phyloP scores from a whole-genome alignment of 1,284 basidiomycete species.

The Chondrostereum purpureum region DNA sequence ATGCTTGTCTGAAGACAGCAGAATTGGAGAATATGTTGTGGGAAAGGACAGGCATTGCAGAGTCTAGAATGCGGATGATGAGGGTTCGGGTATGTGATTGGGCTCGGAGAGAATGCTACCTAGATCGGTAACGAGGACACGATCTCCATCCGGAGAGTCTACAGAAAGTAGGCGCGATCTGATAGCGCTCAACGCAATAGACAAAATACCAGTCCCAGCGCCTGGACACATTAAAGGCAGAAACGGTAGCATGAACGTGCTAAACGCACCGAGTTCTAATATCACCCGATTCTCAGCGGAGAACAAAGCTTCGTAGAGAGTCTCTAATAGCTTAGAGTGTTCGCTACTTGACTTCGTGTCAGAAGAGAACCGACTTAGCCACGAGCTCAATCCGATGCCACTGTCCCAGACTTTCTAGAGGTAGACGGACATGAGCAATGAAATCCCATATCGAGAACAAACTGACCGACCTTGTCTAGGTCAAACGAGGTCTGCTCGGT shows the following conservation, averaged over 20 bases:
- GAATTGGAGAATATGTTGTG: constrained; percentile 61
- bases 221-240: constrained; percentile 35
- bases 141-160: constrained; percentile 23
- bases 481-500: constrained; percentile 82
- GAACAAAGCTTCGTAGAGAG: constrained; percentile 31
- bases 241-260: background rate
- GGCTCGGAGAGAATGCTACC: constrained; percentile 49
- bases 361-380: constrained; percentile 43
- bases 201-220: constrained; percentile 77
- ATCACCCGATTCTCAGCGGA: constrained; percentile 31
- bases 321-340: constrained; percentile 16
- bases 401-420: constrained; percentile 90
- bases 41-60: constrained; percentile 72
- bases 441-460: too few relatives aligned
- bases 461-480: constrained; percentile 74
- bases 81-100: too few relatives aligned
- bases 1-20: constrained; percentile 21
- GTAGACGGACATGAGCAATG: constrained; percentile 19
- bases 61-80: too few relatives aligned
- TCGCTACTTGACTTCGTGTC: constrained; percentile 1
- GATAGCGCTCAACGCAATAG: constrained; percentile 57
- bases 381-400: constrained; percentile 73
- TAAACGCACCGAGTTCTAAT: constrained; percentile 60
- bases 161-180: constrained; percentile 24
- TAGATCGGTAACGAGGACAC: constrained; percentile 67